phyloP scores from a whole-genome alignment of 2,329 filamentous ascomycete genomes.

The Didymella arachidicola region DNA sequence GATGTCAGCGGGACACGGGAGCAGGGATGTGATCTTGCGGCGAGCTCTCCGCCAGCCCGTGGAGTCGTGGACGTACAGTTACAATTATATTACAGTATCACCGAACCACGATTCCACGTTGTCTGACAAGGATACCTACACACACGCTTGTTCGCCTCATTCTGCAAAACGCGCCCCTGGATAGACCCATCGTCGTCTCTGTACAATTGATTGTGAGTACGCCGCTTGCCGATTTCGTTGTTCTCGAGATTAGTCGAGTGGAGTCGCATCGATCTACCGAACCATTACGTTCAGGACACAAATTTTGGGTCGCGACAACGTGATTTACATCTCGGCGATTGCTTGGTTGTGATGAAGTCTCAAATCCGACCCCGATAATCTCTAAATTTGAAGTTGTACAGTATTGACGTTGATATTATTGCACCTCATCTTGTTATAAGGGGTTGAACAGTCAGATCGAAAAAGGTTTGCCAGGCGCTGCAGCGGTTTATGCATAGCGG shows the following conservation, averaged over 20 bases:
- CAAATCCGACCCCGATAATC: not conserved
- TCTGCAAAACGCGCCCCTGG: not conserved
- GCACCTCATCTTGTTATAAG: not conserved
- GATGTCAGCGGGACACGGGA: constrained; percentile 13
- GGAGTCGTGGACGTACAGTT: not conserved
- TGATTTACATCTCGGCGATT: constrained; percentile 6
- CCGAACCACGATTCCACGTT: not conserved
- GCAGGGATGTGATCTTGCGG: constrained; percentile 5
- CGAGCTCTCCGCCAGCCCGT: not conserved
- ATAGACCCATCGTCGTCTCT: not conserved
- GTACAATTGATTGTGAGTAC: not conserved
- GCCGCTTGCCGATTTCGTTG: not conserved
- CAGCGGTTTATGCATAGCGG: constrained; percentile 2
- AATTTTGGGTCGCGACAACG: not conserved
- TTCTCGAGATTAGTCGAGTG: not conserved
- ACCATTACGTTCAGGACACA: constrained; percentile 1
- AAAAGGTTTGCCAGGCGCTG: not conserved
- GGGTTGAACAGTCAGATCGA: not conserved
- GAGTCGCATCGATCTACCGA: constrained; percentile 5
- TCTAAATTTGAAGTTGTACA: not conserved
- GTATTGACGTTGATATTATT: not conserved
- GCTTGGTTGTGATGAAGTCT: not conserved
- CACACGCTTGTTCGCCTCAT: not conserved
- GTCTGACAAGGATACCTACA: not conserved
- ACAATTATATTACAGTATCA: not conserved